A percentile compares a stretch with the other conserved stretches of the same genome.
phyloP scores from a whole-genome alignment of 2,329 filamentous ascomycete genomes.

The Beauveria sp. region DNA sequence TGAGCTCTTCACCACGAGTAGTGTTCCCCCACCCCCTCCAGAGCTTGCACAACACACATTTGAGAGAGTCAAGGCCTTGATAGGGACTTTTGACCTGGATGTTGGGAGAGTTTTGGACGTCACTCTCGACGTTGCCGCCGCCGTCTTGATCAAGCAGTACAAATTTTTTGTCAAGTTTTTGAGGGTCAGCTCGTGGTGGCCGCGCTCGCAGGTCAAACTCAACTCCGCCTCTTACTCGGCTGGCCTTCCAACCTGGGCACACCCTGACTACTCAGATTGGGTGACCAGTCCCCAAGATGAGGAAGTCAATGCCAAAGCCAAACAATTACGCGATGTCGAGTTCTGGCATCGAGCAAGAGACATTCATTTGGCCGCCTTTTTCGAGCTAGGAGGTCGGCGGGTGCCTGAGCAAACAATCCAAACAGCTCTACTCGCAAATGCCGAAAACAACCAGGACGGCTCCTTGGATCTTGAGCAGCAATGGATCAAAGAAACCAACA shows the following conservation, averaged over 20 bases:
- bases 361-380: slow-evolving; percentile 75
- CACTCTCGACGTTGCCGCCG: slow-evolving; percentile 89
- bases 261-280: slow-evolving; percentile 61
- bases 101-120: slow-evolving; percentile 92
- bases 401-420: slow-evolving; percentile 52
- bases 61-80: slow-evolving; percentile 85
- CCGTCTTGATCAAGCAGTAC: slow-evolving; percentile 85
- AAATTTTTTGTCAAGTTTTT: slow-evolving; percentile 93
- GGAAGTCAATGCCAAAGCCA: slow-evolving; percentile 45
- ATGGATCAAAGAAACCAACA: slow-evolving; percentile 77
- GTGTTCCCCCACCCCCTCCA: slow-evolving; percentile 62
- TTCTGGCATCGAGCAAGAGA: slow-evolving; percentile 81
- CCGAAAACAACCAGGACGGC: slow-evolving; percentile 31
- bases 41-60: slow-evolving; percentile 80
- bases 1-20: slow-evolving; percentile 86
- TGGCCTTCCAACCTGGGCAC: slow-evolving; percentile 78
- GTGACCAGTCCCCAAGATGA: slow-evolving; percentile 62
- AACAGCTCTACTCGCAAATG: slow-evolving; percentile 31
- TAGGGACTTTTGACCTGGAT: slow-evolving; percentile 94
- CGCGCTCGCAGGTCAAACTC: slow-evolving; percentile 48
- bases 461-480: slow-evolving; percentile 51
- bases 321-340: slow-evolving; percentile 57
- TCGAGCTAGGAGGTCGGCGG: slow-evolving; percentile 72
- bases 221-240: slow-evolving; percentile 41
- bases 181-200: slow-evolving; percentile 94